A percentile compares a stretch with the other conserved stretches of the same genome.
Conservation (phyloP, 306 rosid genomes). For the Echinosophora koreensis region DNA sequence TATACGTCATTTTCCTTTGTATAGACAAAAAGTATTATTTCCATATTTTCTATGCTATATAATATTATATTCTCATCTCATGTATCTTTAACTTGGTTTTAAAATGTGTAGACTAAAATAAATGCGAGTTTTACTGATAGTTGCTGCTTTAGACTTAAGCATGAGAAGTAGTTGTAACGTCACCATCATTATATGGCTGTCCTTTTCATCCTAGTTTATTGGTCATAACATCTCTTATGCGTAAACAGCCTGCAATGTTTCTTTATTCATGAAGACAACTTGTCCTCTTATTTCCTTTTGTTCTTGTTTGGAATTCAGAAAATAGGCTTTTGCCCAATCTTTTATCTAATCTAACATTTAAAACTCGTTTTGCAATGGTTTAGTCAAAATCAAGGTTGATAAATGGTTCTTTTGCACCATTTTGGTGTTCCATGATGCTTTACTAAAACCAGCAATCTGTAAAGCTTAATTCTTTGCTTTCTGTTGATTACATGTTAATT, state of each 20-base stretch:
- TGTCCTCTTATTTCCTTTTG: constrained; percentile 47
- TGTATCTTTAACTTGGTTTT: constrained; percentile 19
- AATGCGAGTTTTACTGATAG: constrained; percentile 50
- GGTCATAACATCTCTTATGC: constrained; percentile 47
- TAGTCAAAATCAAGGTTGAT: constrained; percentile 9
- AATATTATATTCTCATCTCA: background rate
- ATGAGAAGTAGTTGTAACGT: constrained; percentile 76
- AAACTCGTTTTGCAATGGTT: background rate
- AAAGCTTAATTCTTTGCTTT: constrained; percentile 20
- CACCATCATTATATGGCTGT: constrained; percentile 66
- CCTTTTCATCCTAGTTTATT: constrained; percentile 55
- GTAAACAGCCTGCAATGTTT: constrained; percentile 45
- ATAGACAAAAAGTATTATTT: constrained; percentile 9
- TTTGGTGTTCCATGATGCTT: constrained; percentile 18
- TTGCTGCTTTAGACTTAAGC: constrained; percentile 66
- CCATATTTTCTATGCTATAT: background rate
- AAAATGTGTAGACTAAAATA: constrained; percentile 42
- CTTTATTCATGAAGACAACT: constrained; percentile 50
- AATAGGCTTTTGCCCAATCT: constrained; percentile 1
- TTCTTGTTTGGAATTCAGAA: constrained; percentile 38
- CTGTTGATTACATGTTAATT: background rate
- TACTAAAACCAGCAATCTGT: constrained; percentile 7
- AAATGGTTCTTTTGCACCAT: constrained; percentile 3
- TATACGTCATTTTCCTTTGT: constrained; percentile 34
- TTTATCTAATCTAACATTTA: background rate